Conservation (phyloP, 176 grass and related monocot genomes). For the Ensete glaucum region DNA sequence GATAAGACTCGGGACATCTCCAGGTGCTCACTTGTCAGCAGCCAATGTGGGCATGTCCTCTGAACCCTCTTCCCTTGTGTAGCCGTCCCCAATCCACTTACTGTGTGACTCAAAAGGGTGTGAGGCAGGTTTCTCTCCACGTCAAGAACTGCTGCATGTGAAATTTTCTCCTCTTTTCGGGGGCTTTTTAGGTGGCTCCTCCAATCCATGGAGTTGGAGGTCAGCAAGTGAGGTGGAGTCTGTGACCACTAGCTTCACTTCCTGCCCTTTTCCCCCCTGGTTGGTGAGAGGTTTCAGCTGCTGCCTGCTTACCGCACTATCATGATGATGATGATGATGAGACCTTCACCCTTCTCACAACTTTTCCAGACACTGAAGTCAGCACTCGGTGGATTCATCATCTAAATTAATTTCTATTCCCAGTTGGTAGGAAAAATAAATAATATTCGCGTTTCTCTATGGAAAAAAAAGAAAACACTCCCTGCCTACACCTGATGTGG, state of each 20-base stretch:
- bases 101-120: background rate
- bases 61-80: too few relatives aligned
- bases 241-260: slow-evolving; percentile 17
- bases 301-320: too few relatives aligned
- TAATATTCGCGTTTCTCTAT: too few relatives aligned
- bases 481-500: too few relatives aligned
- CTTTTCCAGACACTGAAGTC: too few relatives aligned
- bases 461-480: too few relatives aligned
- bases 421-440: too few relatives aligned
- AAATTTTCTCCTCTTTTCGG: background rate
- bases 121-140: slow-evolving; percentile 34
- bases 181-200: background rate
- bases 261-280: background rate
- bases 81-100: background rate
- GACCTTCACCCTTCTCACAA: too few relatives aligned
- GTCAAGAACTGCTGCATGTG: slow-evolving; percentile 14
- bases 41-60: slow-evolving; percentile 15
- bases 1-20: background rate
- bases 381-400: too few relatives aligned
- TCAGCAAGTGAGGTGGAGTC: slow-evolving; percentile 30
- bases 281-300: too few relatives aligned
- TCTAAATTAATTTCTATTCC: too few relatives aligned
- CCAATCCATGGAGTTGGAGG: background rate
- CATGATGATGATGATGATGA: too few relatives aligned
- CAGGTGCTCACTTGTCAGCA: slow-evolving; percentile 22